Evolutionary conservation across 2,329 filamentous ascomycete species (phyloP), one percentile per base, ranked within the genome.

Genomic region (Berkeleyomyces basicola): DNA sequence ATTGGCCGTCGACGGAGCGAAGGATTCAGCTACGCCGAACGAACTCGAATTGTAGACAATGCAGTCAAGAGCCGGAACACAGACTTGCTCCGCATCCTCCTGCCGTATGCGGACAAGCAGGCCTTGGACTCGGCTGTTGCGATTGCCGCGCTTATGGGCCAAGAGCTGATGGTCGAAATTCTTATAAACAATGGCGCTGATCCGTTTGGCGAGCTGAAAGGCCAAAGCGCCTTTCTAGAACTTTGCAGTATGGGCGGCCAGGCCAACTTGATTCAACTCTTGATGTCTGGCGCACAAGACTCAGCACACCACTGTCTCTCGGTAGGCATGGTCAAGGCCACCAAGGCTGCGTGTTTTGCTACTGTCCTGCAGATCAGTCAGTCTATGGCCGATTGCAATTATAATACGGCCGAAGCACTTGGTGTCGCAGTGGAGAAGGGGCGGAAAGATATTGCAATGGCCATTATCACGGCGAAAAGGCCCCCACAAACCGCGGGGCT

Each of bases 1-100:
- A 69, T 82, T 5, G 76, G 72, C 44, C 72, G 79, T 47, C 74
- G 78, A 59, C 77, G 73, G 66, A 82, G 79, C 62, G 66, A 79
- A 23, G 79, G 81, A 16, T 71, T 43, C 11, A 43, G 55, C n/a
- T 73, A 77, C 14, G 70, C 70, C 3, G 78, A 81, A 66, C 76
- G 78, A 37, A 77, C 78, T 58, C 75, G 77, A 11, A 70, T 83
- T 2, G 70, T 82, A 4, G 77, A 77, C 61, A 74, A 76, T 16
- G 80, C 80, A 0, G 77, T 81, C 7, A 72, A 77, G 66, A 76
- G 76, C 65, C 73, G 74, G 14, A 77, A 81, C 16, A 64, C 74
- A 31, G 78, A 82, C 59, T 79, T 81, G 74, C 74, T 82, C 2
- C 74, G 79, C 59, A 75, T 83, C 4, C 69, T 83, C 39, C 70